Percentiles rank a stretch among this genome's conserved stretches.
Conservation (phyloP, 257 asterid genomes). For the Solanum tarapatanum region DNA sequence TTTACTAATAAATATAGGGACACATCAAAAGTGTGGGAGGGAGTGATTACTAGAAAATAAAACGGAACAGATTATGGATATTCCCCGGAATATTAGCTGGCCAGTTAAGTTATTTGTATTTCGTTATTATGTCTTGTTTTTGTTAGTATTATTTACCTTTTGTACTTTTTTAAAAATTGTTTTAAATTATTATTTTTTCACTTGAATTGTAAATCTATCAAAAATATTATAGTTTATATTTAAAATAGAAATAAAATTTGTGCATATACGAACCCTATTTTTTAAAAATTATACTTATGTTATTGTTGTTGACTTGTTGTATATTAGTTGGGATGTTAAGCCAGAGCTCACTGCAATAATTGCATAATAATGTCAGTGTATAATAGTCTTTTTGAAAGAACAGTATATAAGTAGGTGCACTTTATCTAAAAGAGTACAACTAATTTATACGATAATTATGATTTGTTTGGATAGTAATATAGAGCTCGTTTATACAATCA, state of each 20-base stretch:
- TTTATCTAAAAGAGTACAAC: not conserved
- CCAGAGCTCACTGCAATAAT: not conserved
- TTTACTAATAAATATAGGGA: not conserved
- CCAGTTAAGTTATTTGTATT: not conserved
- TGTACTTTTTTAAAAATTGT: not conserved
- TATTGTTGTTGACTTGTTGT: not conserved
- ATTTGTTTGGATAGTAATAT: not conserved
- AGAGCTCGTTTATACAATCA: not conserved
- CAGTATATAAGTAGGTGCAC: not conserved
- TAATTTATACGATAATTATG: not conserved
- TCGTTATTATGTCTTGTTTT: too few species aligned
- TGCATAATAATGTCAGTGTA: not conserved
- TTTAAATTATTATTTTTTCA: too few species aligned
- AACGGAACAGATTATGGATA: not conserved
- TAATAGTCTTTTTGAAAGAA: not conserved
- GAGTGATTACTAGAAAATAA: not conserved
- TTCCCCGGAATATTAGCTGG: not conserved
- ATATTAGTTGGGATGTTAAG: not conserved
- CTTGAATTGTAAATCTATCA: not conserved
- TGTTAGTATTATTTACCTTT: too few species aligned
- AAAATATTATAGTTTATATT: too few species aligned
- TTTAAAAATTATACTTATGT: not conserved
- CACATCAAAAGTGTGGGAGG: not conserved
- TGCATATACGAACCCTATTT: too few species aligned
- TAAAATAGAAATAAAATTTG: too few species aligned